Evolutionary conservation across 2,329 filamentous ascomycete genomes (phyloP), one percentile per base, ranked within the genome.

Genomic region (Colletotrichum sp.): DNA sequence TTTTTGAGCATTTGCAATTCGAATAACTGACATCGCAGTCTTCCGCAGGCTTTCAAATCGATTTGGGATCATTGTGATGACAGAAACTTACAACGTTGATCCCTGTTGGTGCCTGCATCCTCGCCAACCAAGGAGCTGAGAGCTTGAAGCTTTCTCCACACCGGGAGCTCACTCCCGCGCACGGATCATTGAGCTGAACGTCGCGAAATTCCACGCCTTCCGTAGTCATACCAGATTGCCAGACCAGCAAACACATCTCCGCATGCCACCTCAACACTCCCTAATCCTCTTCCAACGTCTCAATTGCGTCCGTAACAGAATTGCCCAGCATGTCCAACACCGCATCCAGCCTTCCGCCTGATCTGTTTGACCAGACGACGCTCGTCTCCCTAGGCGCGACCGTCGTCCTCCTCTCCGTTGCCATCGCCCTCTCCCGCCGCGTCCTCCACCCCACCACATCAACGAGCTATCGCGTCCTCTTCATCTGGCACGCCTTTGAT

Each of bases 401-500:
- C 8, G 80, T 92, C 73, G 86, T 86, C 78, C 89, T 93, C 78
- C 83, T 91, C 21, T 81, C 84, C 69, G 81, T 85, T 71, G 90
- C 90, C 70, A 91, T 91, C 81, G 78, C 78, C 28, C 80, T 87
- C 26, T 92, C 91, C 12, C 85, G 86, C 34, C 79, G 78, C 65
- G 85, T 86, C 26, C 86, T 91, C 26, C 83, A 93, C 6, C 82
- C 85, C 21, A 81, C 87, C 2, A 87, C 92, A 13, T 85, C 90
- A 2, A 83, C 86, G 48, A 90, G 92, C 68, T 89, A 90, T 72
- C 95, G 96, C 77, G 87, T 95, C 82, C 92, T 98, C 78, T 98
- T 98, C 89, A 91, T 98, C 86, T 98, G 96, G 96, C 96, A 98
- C 87, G 90, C 95, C 48, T 98, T 98, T 86, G 96, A 98, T 84